Percentiles rank a stretch among this genome's conserved stretches.
Evolutionary conservation across 352 stramenopile genomes (phyloP).

Genomic region (Pythium apleroticum): DNA sequence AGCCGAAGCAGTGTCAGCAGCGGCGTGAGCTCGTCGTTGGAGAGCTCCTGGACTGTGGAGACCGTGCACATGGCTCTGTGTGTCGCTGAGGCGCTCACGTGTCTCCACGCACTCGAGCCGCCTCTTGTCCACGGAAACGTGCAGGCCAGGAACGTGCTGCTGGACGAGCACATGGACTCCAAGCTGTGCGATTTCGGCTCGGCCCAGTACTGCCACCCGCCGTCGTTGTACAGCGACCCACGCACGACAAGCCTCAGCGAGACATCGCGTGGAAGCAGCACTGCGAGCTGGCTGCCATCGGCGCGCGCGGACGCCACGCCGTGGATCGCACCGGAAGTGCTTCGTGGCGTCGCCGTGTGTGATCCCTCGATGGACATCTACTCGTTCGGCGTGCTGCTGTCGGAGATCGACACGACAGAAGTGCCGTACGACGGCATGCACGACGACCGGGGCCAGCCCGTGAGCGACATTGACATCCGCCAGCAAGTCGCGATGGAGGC

Average conservation of each 20-base stretch:
- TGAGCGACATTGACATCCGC: constrained; percentile 28
- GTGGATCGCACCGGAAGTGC: constrained; percentile 29
- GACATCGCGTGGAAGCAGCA: neutral
- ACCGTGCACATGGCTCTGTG: constrained; percentile 47
- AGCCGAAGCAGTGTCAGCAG: constrained; percentile 2
- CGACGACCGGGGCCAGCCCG: neutral
- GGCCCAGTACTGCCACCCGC: constrained; percentile 28
- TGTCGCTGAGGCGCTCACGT: constrained; percentile 41
- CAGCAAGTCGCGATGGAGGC: constrained; percentile 33
- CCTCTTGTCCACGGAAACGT: constrained; percentile 38
- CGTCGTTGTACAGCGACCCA: constrained; percentile 13
- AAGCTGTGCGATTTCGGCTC: constrained; percentile 42
- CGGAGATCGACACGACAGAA: constrained; percentile 34
- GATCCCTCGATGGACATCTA: constrained; percentile 32
- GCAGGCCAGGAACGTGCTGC: constrained; percentile 36
- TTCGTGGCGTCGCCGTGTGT: constrained; percentile 15
- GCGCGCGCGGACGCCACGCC: constrained; percentile 19
- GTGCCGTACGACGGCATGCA: constrained; percentile 24
- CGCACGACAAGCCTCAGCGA: neutral
- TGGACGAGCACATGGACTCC: constrained; percentile 32
- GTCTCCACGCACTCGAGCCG: constrained; percentile 32
- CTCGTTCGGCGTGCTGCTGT: constrained; percentile 30
- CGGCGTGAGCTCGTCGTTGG: neutral
- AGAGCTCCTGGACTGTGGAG: constrained; percentile 26
- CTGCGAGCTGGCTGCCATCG: constrained; percentile 12